Evolutionary conservation across 2,329 filamentous ascomycete genomes (phyloP).

Genomic region (Atkinsonella texensis): DNA sequence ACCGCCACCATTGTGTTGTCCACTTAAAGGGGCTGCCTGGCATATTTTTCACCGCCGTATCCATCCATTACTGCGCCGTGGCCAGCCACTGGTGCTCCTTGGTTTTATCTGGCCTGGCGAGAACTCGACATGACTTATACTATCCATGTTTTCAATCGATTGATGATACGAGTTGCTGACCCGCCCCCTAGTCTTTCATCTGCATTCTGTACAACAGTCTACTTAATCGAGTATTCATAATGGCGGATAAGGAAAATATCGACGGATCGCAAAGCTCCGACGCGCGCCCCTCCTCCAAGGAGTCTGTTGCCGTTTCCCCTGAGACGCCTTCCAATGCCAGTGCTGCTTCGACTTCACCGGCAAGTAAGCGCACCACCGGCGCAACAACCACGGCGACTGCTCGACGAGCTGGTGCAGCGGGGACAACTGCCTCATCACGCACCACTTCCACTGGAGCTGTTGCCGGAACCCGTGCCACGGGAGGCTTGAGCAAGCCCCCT

Average conservation of each 20-base stretch:
- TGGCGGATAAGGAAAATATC: conserved; percentile 36
- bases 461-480: conserved; percentile 5
- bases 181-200: not conserved
- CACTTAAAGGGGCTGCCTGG: not conserved
- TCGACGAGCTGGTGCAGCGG: conserved; percentile 20
- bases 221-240: conserved; percentile 14
- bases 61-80: not conserved
- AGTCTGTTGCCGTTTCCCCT: conserved; percentile 19
- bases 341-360: conserved; percentile 14
- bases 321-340: conserved; percentile 22
- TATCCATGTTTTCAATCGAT: not conserved
- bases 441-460: conserved; percentile 5
- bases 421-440: conserved; percentile 14
- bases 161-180: not conserved
- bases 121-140: no score
- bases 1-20: not conserved
- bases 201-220: not conserved
- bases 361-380: conserved; percentile 24
- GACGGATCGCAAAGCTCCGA: conserved; percentile 33
- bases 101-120: no score
- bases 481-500: conserved; percentile 34
- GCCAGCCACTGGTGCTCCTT: no score
- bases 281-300: conserved; percentile 17
- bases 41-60: not conserved
- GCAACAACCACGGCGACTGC: conserved; percentile 22